Evolutionary conservation across 2,329 filamentous ascomycete species (phyloP).

Genomic region (Trichoderma citrinoviride): DNA sequence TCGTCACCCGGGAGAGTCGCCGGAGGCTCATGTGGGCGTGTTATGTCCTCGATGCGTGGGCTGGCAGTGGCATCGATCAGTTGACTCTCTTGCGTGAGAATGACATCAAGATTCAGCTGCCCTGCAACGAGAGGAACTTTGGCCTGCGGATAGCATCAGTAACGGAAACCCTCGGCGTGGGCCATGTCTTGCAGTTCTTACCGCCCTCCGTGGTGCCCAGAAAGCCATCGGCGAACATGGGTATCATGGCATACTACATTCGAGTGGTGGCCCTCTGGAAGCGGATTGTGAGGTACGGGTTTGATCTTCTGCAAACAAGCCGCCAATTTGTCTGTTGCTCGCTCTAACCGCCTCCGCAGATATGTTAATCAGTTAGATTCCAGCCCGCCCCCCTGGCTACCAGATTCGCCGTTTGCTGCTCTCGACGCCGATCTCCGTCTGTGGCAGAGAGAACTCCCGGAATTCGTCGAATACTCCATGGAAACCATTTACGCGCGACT

Average conservation of each 20-base stretch:
- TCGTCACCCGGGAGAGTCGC: conserved; percentile 40
- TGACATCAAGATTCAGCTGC: conserved; percentile 43
- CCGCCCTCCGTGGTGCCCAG: conserved; percentile 40
- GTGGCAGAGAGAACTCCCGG: conserved; percentile 44
- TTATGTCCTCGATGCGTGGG: conserved; percentile 43
- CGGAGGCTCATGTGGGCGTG: conserved; percentile 44
- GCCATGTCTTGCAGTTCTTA: conserved; percentile 41
- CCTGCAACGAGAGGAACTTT: conserved; percentile 42
- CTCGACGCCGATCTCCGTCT: conserved; percentile 41
- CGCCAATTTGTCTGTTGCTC: neutral
- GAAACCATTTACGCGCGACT: conserved; percentile 47
- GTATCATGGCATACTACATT: conserved; percentile 45
- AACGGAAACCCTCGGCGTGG: conserved; percentile 41
- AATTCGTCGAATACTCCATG: conserved; percentile 44
- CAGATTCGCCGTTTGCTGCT: conserved; percentile 43
- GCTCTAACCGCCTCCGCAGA: conserved; percentile 22
- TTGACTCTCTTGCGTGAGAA: conserved; percentile 40
- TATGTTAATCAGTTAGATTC: conserved; percentile 44
- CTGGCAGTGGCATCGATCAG: conserved; percentile 40
- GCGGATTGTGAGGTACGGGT: conserved; percentile 36
- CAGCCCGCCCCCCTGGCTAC: conserved; percentile 42
- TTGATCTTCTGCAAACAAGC: too few species aligned
- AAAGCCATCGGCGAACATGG: conserved; percentile 42
- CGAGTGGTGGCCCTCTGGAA: conserved; percentile 43
- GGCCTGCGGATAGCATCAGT: conserved; percentile 42